Evolutionary conservation across 2,329 filamentous ascomycete genomes (phyloP), one percentile per base, ranked within the genome.

Genomic region (Emergomyces africanus): DNA sequence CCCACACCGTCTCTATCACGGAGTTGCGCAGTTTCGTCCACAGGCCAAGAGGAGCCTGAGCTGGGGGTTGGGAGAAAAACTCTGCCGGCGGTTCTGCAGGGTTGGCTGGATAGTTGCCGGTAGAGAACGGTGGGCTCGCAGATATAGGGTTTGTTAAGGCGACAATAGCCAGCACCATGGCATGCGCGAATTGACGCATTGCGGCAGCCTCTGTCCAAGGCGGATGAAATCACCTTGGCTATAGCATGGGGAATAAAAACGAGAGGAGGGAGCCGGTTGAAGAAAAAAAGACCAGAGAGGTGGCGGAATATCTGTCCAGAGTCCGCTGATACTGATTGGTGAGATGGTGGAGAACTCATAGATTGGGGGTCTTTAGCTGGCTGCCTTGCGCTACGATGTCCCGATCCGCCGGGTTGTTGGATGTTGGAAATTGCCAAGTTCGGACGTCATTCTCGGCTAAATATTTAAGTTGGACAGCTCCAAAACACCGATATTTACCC

Each of bases 1-100:
- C 69, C 76, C 76, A 78, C 60, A 78, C 68, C 3, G 68, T 67
- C 60, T 77, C 71, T 56, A 77, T 76, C 9, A 75, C 61, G 62
- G 74, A 71, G 62, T 77, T 71, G 37, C 75, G 71, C 18, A 77
- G 59, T 57, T 69, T 69, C 58, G 64, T 71, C 71, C 73, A 75
- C 60, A 72, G 68, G 8, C 71, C 67, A 55, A 66, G 64, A 23
- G 68, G 65, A 56, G 51, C 30, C 30, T 54, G 53, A 28, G 67
- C 63, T 15, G 69, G 66, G n/a, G 64, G 39, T 46, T 70, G 68
- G 20, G 66, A 62, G n/a, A 68, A 61, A 35, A 68, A 62, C 23
- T 63, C 65, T 30, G 67, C 62, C n/a, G 71, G 67, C 49, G 71
- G 67, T 49, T 69, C 66, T 44, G 71, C 61, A 10, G 67, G 67